phyloP scores from a whole-genome alignment of 805 yeast species.

The Millerozyma miso region DNA sequence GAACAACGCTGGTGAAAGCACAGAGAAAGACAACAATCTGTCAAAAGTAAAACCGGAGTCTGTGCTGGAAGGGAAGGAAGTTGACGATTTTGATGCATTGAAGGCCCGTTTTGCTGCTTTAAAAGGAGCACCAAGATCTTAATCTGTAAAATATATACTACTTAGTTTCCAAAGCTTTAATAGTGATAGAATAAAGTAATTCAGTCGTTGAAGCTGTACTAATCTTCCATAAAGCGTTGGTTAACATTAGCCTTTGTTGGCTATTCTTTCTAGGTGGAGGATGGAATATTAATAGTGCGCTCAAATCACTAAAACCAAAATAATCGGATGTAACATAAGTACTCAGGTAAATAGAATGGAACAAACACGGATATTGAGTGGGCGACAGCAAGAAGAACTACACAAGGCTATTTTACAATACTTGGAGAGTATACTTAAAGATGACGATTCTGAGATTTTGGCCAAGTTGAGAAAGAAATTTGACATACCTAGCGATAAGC shows the following conservation, averaged over 20 bases:
- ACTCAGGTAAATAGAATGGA: not conserved
- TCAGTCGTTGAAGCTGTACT: too few species aligned
- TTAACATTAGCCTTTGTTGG: too few species aligned
- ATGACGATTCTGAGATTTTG: conserved; percentile 13
- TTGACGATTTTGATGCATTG: conserved; percentile 57
- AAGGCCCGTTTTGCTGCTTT: conserved; percentile 76
- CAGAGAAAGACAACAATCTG: not conserved
- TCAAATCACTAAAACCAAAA: not conserved
- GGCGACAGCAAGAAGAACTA: conserved; percentile 43
- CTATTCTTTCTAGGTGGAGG: too few species aligned
- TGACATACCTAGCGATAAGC: conserved; percentile 12
- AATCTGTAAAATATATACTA: too few species aligned
- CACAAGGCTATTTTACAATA: conserved; percentile 47
- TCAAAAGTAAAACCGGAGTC: conserved; percentile 15
- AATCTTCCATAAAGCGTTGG: too few species aligned
- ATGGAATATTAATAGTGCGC: too few species aligned
- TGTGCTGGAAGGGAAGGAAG: conserved; percentile 33
- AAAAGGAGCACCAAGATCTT: conserved; percentile 23
- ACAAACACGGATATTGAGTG: conserved; percentile 24
- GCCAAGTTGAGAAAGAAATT: conserved; percentile 5
- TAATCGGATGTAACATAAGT: not conserved
- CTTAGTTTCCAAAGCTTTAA: too few species aligned
- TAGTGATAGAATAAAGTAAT: too few species aligned
- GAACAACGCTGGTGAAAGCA: not conserved
- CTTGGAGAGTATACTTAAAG: conserved; percentile 29